Evolutionary conservation across 2,329 filamentous ascomycete genomes (phyloP).

Genomic region (Nannizziopsis arthrosporioides): DNA sequence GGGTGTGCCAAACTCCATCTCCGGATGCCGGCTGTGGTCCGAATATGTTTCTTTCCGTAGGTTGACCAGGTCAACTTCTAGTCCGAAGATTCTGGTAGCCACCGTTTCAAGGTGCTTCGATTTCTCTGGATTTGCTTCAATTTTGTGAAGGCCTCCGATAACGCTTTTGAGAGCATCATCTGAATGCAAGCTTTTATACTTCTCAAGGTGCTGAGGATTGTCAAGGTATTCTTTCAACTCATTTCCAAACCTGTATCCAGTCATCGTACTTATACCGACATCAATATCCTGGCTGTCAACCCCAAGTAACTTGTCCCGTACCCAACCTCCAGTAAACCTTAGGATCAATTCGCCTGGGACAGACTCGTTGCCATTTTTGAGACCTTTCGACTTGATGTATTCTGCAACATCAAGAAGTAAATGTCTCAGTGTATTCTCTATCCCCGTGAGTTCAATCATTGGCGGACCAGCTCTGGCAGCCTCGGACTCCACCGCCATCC

Average conservation of each 20-base stretch:
- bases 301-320: conserved; percentile 40
- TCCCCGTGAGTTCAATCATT: conserved; percentile 50
- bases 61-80: conserved; percentile 92
- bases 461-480: conserved; percentile 14
- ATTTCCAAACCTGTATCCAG: conserved; percentile 37
- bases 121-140: conserved; percentile 85
- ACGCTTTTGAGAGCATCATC: conserved; percentile 38
- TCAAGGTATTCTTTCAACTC: conserved; percentile 35
- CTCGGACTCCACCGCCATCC: conserved; percentile 18
- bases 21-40: conserved; percentile 77
- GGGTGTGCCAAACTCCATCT: conserved; percentile 87
- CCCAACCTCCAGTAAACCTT: conserved; percentile 41
- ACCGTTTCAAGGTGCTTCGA: conserved; percentile 93
- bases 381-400: conserved; percentile 41
- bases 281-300: conserved; percentile 39
- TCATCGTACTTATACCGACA: conserved; percentile 40
- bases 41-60: conserved; percentile 82
- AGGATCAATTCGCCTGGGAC: conserved; percentile 26
- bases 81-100: conserved; percentile 69
- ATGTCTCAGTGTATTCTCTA: conserved; percentile 60
- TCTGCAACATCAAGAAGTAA: conserved; percentile 72
- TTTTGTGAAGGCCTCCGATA: conserved; percentile 70
- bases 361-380: conserved; percentile 30
- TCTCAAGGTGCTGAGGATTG: conserved; percentile 28
- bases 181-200: conserved; percentile 36